Conservation (phyloP, 2,329 filamentous ascomycete genomes). For the Talaromyces islandicus region DNA sequence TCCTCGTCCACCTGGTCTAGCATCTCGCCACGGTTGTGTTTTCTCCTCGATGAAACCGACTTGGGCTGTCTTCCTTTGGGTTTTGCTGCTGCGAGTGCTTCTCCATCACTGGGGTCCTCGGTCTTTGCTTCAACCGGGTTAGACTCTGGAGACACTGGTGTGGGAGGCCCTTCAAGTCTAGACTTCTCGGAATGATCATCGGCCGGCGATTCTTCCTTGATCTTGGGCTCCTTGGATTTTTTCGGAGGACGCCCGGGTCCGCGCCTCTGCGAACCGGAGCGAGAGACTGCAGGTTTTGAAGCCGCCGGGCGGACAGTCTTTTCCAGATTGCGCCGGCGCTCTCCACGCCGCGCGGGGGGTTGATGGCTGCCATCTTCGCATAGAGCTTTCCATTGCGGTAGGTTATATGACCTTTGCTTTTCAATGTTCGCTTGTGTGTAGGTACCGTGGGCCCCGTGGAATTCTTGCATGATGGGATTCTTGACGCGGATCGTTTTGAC, state of each 20-base stretch:
- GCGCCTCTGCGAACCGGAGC: slow-evolving; percentile 42
- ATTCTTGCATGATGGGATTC: slow-evolving; percentile 97
- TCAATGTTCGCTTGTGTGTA: slow-evolving; percentile 97
- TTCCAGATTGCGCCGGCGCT: slow-evolving; percentile 45
- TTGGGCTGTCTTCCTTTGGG: slow-evolving; percentile 54
- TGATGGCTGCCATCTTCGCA: slow-evolving; percentile 96
- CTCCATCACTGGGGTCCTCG: slow-evolving; percentile 45
- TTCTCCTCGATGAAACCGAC: slow-evolving; percentile 78
- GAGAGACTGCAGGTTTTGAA: slow-evolving; percentile 27
- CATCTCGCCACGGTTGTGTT: slow-evolving; percentile 74
- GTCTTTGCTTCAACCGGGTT: slow-evolving; percentile 52
- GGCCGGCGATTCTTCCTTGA: slow-evolving; percentile 31
- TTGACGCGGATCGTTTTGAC: slow-evolving; percentile 90
- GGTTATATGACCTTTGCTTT: slow-evolving; percentile 90
- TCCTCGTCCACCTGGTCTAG: slow-evolving; percentile 80
- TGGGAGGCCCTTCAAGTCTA: slow-evolving; percentile 44
- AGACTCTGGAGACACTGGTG: slow-evolving; percentile 48
- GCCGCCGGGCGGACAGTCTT: slow-evolving; percentile 35
- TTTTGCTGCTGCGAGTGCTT: slow-evolving; percentile 36
- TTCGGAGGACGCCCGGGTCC: slow-evolving; percentile 33
- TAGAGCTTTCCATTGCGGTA: slow-evolving; percentile 90
- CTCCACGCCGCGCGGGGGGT: slow-evolving; percentile 80
- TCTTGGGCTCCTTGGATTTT: slow-evolving; percentile 29
- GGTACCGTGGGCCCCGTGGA: slow-evolving; percentile 89
- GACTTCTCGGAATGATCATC: slow-evolving; percentile 32